Percentiles rank a stretch among this genome's conserved stretches.
Evolutionary conservation across 345 rosid genomes (phyloP).

Genomic region (Eucalyptus regnans): DNA sequence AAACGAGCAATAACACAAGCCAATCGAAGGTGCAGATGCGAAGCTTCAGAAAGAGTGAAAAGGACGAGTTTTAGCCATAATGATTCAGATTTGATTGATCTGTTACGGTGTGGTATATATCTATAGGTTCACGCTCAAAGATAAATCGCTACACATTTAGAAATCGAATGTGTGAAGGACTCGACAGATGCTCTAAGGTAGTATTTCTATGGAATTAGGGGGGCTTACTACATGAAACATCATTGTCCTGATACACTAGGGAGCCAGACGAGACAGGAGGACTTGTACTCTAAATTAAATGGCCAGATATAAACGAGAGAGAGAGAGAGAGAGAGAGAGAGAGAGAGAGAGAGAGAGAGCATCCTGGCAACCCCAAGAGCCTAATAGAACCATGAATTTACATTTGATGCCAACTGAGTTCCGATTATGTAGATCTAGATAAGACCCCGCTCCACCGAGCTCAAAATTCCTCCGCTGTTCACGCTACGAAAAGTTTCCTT

Average conservation of each 20-base stretch:
- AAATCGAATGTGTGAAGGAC: not conserved
- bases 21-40: not conserved
- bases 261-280: not conserved
- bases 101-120: not conserved
- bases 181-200: not conserved
- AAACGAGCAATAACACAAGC: not conserved
- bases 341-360: not conserved
- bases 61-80: not conserved
- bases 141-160: not conserved
- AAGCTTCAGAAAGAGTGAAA: not conserved
- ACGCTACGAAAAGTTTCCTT: not conserved
- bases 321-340: not conserved
- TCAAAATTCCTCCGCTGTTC: not conserved
- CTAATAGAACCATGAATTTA: not conserved
- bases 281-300: not conserved
- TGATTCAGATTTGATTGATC: not conserved
- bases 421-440: not conserved
- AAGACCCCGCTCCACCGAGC: not conserved
- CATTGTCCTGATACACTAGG: not conserved
- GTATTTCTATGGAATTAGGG: not conserved
- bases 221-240: not conserved
- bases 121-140: not conserved
- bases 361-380: not conserved
- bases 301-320: not conserved
- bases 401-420: not conserved